Base-by-base conservation (phyloP, 202 grass and related monocot genomes). In the Carex arenaria region DNA sequence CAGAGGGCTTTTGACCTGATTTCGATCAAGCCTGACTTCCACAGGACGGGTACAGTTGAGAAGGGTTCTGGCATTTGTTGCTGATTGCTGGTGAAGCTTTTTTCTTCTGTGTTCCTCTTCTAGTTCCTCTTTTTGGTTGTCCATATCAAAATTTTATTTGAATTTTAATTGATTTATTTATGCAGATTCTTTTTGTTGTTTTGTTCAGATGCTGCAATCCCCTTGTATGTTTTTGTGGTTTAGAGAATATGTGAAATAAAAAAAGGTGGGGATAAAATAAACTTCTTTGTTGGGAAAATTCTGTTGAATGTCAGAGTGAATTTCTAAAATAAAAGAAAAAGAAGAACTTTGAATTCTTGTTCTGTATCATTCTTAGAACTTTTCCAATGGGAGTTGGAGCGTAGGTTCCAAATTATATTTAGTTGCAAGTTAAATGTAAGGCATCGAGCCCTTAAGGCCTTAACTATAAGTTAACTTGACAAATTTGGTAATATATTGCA, bases 1-100 rank as follows among this genome's bases (percentile, higher is more conserved):
- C 80, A 83, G 10, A 83, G 64, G 68, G 78, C 86, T 34, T 91
- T 86, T 82, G 87, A 94, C 52, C 87, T 85, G 4, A 87, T 91
- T 26, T 71, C 85, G 2, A 88, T 89, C 10, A 89, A 68, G 17
- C 78, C 61, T 0, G 51, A 90, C 20, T 62, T 20, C 8, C 60
- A 62, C 2, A 20, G 20, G 60, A 11, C 2, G 38, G 42, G 42
- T 26, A 40, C 2, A 18, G 15, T 68, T 68, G 6, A 30, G 65
- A 36, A 68, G 14, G 0, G 14, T 68, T 40, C 36, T n/a, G 40
- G 8, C 38, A 71, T 71, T 71, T 71, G 11, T 71, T 71, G 9
- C 10, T 47, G 28, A 66, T 66, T 32, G 63, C 63, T 66, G 63
- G 28, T 66, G 28, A 15, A 32, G 23, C 12, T 30, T 65, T 65